Evolutionary conservation across 768 basidiomycete genomes (phyloP).

Genomic region (Naganishia friedmannii): DNA sequence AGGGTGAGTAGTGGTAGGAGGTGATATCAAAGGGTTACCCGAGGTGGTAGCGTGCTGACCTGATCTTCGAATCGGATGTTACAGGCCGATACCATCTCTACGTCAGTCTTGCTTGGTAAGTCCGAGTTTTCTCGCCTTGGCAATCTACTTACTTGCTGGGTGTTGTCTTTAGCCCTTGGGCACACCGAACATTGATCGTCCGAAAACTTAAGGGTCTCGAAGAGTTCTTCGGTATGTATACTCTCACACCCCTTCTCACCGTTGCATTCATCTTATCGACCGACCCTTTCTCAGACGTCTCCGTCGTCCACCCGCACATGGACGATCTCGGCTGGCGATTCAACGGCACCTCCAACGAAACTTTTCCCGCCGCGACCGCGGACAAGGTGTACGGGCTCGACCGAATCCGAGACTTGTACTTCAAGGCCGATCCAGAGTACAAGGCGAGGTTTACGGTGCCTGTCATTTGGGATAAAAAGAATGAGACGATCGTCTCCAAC

Average conservation of each 20-base stretch:
- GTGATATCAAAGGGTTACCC: background rate
- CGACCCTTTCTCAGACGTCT: slow-evolving; percentile 60
- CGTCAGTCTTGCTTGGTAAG: slow-evolving; percentile 77
- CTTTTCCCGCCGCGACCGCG: slow-evolving; percentile 63
- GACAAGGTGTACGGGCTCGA: slow-evolving; percentile 70
- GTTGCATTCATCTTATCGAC: background rate
- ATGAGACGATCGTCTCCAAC: slow-evolving; percentile 85
- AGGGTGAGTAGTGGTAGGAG: slow-evolving; percentile 57
- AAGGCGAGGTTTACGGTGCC: slow-evolving; percentile 60
- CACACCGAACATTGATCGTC: slow-evolving; percentile 81
- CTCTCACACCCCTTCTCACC: background rate
- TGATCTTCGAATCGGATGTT: background rate
- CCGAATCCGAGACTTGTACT: slow-evolving; percentile 81
- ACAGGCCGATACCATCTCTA: slow-evolving; percentile 89
- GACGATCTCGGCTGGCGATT: slow-evolving; percentile 84
- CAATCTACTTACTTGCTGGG: background rate
- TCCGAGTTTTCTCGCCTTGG: background rate
- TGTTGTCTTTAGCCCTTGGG: slow-evolving; percentile 62
- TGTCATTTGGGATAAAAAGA: slow-evolving; percentile 88
- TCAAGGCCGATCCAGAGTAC: slow-evolving; percentile 70
- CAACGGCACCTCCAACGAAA: slow-evolving; percentile 58
- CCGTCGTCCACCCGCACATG: slow-evolving; percentile 82
- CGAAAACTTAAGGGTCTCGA: slow-evolving; percentile 91
- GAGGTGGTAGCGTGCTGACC: background rate
- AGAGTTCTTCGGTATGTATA: slow-evolving; percentile 67